phyloP scores from a whole-genome alignment of 192 early-diverging fungal species.

The Lobosporangium transversale region DNA sequence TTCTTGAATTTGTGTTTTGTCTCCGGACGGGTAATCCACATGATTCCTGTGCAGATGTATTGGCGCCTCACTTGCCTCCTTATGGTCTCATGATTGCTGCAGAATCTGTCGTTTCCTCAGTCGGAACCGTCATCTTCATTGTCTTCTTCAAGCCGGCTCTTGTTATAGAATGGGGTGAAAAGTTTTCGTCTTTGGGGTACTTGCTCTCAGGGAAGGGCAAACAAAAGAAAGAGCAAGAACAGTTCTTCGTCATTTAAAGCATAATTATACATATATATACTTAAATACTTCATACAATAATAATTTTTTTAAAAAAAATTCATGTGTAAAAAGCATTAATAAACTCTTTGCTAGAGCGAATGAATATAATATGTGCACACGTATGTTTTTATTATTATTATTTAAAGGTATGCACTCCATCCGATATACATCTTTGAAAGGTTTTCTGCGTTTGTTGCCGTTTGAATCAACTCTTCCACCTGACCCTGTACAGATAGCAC shows the following conservation, averaged over 20 bases:
- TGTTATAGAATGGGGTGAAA: constrained; percentile 58
- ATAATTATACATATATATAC: too few species aligned
- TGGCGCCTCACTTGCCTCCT: constrained; percentile 55
- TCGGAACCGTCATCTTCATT: constrained; percentile 57
- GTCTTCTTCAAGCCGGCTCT: constrained; percentile 59
- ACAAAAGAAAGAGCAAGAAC: constrained; percentile 56
- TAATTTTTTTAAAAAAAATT: too few species aligned
- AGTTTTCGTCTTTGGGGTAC: constrained; percentile 52
- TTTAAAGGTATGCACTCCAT: constrained; percentile 40
- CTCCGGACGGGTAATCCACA: constrained; percentile 48
- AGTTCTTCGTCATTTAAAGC: constrained; percentile 62
- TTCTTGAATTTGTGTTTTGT: constrained; percentile 56
- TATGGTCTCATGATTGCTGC: constrained; percentile 60
- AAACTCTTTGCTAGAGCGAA: too few species aligned
- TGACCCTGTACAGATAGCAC: constrained; percentile 80
- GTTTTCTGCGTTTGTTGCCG: constrained; percentile 75
- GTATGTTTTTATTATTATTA: neutral
- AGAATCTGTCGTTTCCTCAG: constrained; percentile 55
- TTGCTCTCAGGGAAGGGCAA: constrained; percentile 33
- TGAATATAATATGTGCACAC: too few species aligned
- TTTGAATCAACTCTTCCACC: constrained; percentile 81
- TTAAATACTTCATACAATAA: too few species aligned
- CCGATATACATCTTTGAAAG: constrained; percentile 92
- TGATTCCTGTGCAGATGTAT: constrained; percentile 46
- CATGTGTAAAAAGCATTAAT: too few species aligned